Base-by-base conservation (phyloP, 306 rosid species). In the Betula pendula region DNA sequence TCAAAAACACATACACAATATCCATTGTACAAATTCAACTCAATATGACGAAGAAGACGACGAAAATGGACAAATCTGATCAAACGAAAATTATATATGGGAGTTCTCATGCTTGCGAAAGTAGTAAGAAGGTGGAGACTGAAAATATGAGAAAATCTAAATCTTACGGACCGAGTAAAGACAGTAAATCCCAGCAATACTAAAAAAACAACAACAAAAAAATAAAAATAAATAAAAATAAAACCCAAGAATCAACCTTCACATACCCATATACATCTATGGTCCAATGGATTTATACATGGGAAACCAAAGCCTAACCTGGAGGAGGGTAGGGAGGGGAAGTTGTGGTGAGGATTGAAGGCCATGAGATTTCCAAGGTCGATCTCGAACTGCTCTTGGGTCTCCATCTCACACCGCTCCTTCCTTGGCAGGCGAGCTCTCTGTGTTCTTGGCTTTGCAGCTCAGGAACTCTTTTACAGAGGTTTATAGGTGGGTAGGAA, bases 341-440 rank as follows among this genome's bases (percentile, higher is more conserved):
- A 84, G 12, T 53, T 38, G 58, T 85, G 85, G 68, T 88, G 85
- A 75, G 90, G 77, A 40, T 92, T 80, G 63, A 83, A 89, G 7
- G 91, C 95, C 92, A 81, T 74, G 51, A 94, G 95, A 70, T 88
- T 81, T 15, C 98, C 96, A 5, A 94, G 85, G 88, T 92, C 97
- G 25, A 94, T 66, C 73, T 87, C 89, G 24, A 75, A 73, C 19
- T 76, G 71, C 6, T 48, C 62, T 70, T 75, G 77, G 40, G 58
- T 81, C 74, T 90, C 91, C 70, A 80, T 76, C 4, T 35, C 8
- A 38, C n/a, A n/a, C n/a, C n/a, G n/a, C n/a, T 35, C 56, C 24
- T 50, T 50, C 20, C 17, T 50, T 17, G 20, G 17, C 8, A 22
- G 52, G 52, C n/a, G n/a, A 2, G 19, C 52, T 48, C 4, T 14